Conservation (phyloP, 345 rosid species). For the Nephelium lappaceum region DNA sequence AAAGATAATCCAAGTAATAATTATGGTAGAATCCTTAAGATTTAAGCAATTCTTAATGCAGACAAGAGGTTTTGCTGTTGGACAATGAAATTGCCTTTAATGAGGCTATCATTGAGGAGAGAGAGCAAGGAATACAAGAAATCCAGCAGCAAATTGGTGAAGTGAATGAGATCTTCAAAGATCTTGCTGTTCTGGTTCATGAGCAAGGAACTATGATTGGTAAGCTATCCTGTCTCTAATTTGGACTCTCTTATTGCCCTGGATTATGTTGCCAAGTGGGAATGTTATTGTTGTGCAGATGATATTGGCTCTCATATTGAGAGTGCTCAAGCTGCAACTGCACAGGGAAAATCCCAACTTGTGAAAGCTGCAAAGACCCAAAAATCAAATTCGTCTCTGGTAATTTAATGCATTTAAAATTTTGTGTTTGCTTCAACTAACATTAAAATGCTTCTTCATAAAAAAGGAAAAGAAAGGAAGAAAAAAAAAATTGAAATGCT, state of each 20-base stretch:
- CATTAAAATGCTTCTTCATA: not conserved
- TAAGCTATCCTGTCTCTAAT: slow-evolving; percentile 31
- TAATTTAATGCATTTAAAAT: slow-evolving; percentile 26
- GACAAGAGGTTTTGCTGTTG: slow-evolving; percentile 80
- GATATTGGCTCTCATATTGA: slow-evolving; percentile 82
- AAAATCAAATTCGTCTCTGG: slow-evolving; percentile 92
- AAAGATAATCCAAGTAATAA: no score
- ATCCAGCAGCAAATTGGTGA: slow-evolving; percentile 96
- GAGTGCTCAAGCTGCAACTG: slow-evolving; percentile 70
- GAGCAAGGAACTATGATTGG: slow-evolving; percentile 94
- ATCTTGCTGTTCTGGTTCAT: slow-evolving; percentile 91
- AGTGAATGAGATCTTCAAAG: slow-evolving; percentile 92
- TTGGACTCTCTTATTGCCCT: not conserved
- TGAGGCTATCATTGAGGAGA: slow-evolving; percentile 91
- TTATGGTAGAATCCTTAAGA: slow-evolving; percentile 40
- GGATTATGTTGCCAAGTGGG: slow-evolving; percentile 12
- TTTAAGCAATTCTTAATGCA: slow-evolving; percentile 34
- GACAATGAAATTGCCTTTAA: slow-evolving; percentile 92
- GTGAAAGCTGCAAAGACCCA: slow-evolving; percentile 82
- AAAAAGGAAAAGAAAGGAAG: no score
- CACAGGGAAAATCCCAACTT: slow-evolving; percentile 77
- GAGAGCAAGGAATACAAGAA: slow-evolving; percentile 93
- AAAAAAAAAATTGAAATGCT: not conserved
- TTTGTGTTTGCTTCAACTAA: not conserved
- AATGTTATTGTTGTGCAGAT: slow-evolving; percentile 47